Percentiles rank a stretch among this genome's conserved stretches.
Evolutionary conservation across 2,329 filamentous ascomycete species (phyloP).

Genomic region (Penicillium sp.): DNA sequence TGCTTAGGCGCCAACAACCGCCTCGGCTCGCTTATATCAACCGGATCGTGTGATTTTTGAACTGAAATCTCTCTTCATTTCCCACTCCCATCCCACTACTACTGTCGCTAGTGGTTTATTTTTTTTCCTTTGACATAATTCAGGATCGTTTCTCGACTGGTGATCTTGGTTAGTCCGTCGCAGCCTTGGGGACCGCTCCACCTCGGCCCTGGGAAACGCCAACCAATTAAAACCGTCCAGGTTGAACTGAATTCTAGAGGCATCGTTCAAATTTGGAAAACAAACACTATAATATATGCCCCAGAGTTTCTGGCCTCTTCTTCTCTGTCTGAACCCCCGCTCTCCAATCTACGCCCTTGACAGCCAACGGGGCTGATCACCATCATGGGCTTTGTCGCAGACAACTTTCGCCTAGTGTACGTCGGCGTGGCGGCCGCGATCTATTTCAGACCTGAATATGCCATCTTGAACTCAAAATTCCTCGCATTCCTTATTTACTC

Average conservation of each 20-base stretch:
- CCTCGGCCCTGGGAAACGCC: neutral
- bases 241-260: no score
- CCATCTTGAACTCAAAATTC: conserved; percentile 32
- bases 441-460: conserved; percentile 32
- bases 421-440: conserved; percentile 21
- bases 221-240: neutral
- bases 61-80: neutral
- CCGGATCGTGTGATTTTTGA: neutral
- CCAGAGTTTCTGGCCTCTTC: neutral
- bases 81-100: neutral
- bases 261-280: no score
- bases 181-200: neutral
- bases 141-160: neutral
- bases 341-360: neutral
- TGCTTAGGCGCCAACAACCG: neutral
- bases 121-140: neutral
- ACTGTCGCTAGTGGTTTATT: neutral
- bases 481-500: conserved; percentile 29
- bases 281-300: no score
- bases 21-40: neutral
- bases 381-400: conserved; percentile 17
- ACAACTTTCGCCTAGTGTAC: conserved; percentile 20
- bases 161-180: neutral
- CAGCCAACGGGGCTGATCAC: no score
- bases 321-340: neutral